Evolutionary conservation across 441 rosid species (phyloP), one percentile per base, ranked within the genome.

Genomic region (Brassica balearica): DNA sequence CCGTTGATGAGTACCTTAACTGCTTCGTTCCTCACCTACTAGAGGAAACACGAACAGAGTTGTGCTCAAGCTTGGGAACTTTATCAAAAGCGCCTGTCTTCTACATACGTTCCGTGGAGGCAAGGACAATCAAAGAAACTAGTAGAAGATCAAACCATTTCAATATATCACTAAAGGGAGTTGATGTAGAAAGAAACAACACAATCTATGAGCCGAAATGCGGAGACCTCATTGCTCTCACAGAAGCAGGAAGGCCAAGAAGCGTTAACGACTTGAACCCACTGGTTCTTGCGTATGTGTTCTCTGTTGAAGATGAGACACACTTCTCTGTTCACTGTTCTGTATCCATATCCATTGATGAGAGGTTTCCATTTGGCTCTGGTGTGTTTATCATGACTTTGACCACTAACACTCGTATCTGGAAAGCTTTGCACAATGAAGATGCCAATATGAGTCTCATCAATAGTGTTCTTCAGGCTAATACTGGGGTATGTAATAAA

Each of bases 371-470:
- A 5, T 6, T 66, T 22, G 15, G 56, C 0, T 80, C 65, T 34
- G 86, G 87, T 20, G 77, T 86, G 70, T 87, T 73, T 55, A 73
- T 92, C 79, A 84, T 29, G 58, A 87, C 70, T 75, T 36, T 84
- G 15, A 81, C 81, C 5, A 80, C 97, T 19, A 78, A 80, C 78
- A 83, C 65, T 55, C 82, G 90, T 63, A 92, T 88, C 20, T 90
- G 94, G 97, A 78, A 74, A 1, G 84, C 87, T 38, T 56, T 90
- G 81, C 89, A 84, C 66, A 68, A 51, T 77, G 48, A 8, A 14
- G 3, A 0, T 19, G 3, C 81, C 25, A 86, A 86, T 8, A 14
- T 65, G 43, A 66, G 59, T 63, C 64, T 90, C 15, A 59, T 90
- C 66, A 53, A 85, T 22, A 76, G 86, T 66, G 74, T 85, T 58